phyloP scores from a whole-genome alignment of 257 asterid genomes.

The Nicotiana otophora region DNA sequence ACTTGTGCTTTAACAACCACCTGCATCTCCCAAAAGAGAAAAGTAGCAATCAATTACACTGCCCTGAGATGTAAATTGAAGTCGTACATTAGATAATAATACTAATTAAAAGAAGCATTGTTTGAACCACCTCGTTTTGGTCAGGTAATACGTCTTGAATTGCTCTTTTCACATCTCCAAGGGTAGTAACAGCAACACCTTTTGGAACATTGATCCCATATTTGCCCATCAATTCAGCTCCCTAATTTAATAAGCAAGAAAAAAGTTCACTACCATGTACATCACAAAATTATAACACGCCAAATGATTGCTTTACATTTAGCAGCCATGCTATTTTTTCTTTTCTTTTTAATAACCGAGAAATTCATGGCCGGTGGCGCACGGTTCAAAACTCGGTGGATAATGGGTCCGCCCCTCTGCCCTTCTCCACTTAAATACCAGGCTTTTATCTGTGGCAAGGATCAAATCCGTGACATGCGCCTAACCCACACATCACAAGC shows the following conservation, averaged over 20 bases:
- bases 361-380: no score
- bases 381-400: no score
- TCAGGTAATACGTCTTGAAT: slow-evolving; percentile 46
- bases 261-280: not conserved
- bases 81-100: not conserved
- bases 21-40: slow-evolving; percentile 28
- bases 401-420: no score
- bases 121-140: slow-evolving; percentile 51
- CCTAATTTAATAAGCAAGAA: slow-evolving; percentile 29
- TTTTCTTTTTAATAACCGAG: no score
- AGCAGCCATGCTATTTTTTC: not conserved
- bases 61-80: not conserved
- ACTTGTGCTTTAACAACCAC: slow-evolving; percentile 85
- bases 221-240: slow-evolving; percentile 79
- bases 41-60: not conserved
- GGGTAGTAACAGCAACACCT: slow-evolving; percentile 69
- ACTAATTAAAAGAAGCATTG: not conserved
- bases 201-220: slow-evolving; percentile 83
- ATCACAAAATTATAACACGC: not conserved
- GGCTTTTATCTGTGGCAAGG: no score
- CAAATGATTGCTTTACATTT: not conserved
- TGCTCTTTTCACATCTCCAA: slow-evolving; percentile 58
- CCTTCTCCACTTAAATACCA: no score
- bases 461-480: no score
- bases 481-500: no score